Evolutionary conservation across 306 rosid genomes (phyloP), one percentile per base, ranked within the genome.

Genomic region (Aeschynomene evenia): DNA sequence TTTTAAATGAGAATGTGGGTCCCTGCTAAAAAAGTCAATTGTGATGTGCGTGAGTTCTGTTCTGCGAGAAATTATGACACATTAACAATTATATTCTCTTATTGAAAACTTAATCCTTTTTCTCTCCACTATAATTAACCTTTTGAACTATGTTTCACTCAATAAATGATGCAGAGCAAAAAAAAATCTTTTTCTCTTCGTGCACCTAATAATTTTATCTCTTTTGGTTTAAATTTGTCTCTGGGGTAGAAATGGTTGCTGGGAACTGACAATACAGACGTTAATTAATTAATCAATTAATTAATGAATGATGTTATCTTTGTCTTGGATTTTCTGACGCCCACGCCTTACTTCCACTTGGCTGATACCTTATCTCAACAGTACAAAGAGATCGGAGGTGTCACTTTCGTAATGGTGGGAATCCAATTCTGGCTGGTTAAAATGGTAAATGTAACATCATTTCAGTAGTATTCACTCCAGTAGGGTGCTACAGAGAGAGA

Each of bases 311-410:
- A n/a, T n/a, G n/a, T n/a, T n/a, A n/a, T n/a, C n/a, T n/a, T 83
- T 79, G 88, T 86, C 61, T 84, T 95, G 89, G 97, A 95, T 95
- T 91, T 84, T 83, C 91, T 95, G 97, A 87, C 95, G 83, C 71
- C 51, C 7, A n/a, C 48, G 60, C 70, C 56, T 70, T 43, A 63
- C 60, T 45, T 52, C 9, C 48, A 40, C 16, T 37, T 22, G 36
- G 29, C 11, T 63, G 59, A 46, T 76, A 33, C 73, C 81, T 77
- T 45, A 54, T 31, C 36, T 68, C 55, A 8, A 71, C 39, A 55
- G 14, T 37, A 13, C 14, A 1, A 4, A 14, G n/a, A n/a, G n/a
- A n/a, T n/a, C n/a, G n/a, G n/a, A 8, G 46, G n/a, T 40, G 46
- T 4, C 46, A 40, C 19, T 71, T 22, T n/a, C 19, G 60, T 59